phyloP scores from a whole-genome alignment of 257 asterid genomes.

The Fraxinus cuspidata region DNA sequence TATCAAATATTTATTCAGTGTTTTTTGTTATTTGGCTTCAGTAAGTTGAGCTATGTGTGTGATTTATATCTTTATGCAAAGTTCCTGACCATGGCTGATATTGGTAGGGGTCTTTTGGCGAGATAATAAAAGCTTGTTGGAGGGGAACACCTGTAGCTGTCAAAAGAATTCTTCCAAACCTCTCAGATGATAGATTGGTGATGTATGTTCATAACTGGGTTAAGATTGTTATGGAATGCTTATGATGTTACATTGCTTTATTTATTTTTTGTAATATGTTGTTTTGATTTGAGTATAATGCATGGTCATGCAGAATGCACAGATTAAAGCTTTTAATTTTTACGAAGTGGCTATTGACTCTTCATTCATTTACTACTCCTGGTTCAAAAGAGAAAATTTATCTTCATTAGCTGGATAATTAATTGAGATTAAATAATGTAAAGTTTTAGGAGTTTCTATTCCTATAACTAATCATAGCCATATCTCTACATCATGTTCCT shows the following conservation, averaged over 20 bases:
- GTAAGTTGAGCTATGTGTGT: constrained; percentile 5
- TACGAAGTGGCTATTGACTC: background rate
- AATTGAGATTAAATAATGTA: constrained; percentile 13
- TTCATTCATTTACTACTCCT: background rate
- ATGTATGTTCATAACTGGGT: constrained; percentile 52
- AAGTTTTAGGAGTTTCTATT: constrained; percentile 5
- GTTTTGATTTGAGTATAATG: constrained; percentile 8
- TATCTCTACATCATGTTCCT: constrained; percentile 23
- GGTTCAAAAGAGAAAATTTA: background rate
- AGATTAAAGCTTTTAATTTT: background rate
- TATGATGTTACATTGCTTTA: constrained; percentile 4
- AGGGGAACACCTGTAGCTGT: constrained; percentile 98
- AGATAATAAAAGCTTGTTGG: constrained; percentile 92
- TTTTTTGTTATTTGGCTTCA: background rate
- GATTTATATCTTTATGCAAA: constrained; percentile 22
- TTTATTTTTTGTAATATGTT: constrained; percentile 1
- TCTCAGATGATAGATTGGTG: constrained; percentile 90
- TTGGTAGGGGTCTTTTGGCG: constrained; percentile 94
- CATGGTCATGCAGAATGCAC: background rate
- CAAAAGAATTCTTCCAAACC: constrained; percentile 94
- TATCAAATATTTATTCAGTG: background rate
- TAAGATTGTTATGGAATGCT: constrained; percentile 12
- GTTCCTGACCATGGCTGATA: constrained; percentile 37
- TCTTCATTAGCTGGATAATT: background rate
- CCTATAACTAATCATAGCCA: background rate